phyloP scores from a whole-genome alignment of 306 rosid genomes.

The Pachyrhizus erosus region DNA sequence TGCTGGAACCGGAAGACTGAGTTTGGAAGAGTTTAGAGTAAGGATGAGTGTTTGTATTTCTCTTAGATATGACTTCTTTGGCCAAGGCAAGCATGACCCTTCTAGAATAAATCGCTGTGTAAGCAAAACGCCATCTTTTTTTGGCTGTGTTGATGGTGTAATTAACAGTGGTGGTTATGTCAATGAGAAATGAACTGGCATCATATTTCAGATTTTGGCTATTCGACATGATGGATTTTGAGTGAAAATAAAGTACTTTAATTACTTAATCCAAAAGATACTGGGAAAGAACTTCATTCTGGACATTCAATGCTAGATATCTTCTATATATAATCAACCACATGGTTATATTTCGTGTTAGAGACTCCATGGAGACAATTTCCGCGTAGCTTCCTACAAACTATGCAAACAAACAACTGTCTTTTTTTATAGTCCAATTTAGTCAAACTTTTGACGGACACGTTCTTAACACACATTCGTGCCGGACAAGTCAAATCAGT shows the following conservation, averaged over 20 bases:
- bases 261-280: too few relatives aligned
- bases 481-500: background rate
- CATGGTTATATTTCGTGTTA: background rate
- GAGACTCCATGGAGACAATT: background rate
- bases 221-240: conserved; percentile 44
- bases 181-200: conserved; percentile 35
- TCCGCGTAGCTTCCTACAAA: conserved; percentile 42
- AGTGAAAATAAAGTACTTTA: background rate
- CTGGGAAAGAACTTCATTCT: conserved; percentile 51
- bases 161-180: conserved; percentile 42
- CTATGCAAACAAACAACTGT: background rate
- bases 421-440: background rate
- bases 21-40: conserved; percentile 42
- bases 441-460: background rate
- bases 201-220: background rate
- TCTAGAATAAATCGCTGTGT: conserved; percentile 56
- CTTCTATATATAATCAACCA: background rate
- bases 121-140: conserved; percentile 75
- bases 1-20: conserved; percentile 1
- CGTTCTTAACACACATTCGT: background rate
- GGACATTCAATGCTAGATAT: too few relatives aligned
- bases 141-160: conserved; percentile 47
- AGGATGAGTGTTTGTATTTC: conserved; percentile 29
- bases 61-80: conserved; percentile 46
- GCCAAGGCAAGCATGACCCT: conserved; percentile 63